phyloP scores from a whole-genome alignment of 495 filamentous ascomycete genomes.

The Annulohypoxylon moriforme region DNA sequence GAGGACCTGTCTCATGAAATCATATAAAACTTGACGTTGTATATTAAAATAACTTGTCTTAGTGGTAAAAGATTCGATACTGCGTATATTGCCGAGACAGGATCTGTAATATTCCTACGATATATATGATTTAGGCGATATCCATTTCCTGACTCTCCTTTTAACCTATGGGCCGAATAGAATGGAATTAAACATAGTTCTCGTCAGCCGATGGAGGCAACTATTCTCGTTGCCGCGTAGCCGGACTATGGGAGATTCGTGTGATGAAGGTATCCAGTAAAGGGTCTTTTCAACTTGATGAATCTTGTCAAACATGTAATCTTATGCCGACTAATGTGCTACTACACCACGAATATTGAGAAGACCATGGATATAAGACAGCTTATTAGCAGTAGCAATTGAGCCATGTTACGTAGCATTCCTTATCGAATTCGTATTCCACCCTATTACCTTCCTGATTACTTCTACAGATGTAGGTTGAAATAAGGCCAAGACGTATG shows the following conservation, averaged over 20 bases:
- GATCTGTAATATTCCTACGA: background rate
- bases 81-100: slow-evolving; percentile 19
- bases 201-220: background rate
- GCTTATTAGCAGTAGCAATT: background rate
- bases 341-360: background rate
- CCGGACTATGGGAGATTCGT: background rate
- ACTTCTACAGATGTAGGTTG: background rate
- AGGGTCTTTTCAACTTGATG: too few relatives aligned
- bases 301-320: background rate
- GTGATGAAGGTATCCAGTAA: background rate
- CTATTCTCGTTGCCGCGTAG: background rate
- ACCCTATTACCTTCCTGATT: background rate
- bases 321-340: background rate
- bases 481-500: background rate
- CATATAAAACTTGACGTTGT: background rate
- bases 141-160: background rate
- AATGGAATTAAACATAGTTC: slow-evolving; percentile 11
- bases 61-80: background rate
- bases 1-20: slow-evolving; percentile 7
- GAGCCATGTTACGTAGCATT: background rate
- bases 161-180: background rate
- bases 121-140: background rate
- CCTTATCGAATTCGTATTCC: background rate
- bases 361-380: background rate
- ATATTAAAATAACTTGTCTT: slow-evolving; percentile 33